Base-by-base conservation (phyloP, 1,139 yeast species). In the Candida smagusa region DNA sequence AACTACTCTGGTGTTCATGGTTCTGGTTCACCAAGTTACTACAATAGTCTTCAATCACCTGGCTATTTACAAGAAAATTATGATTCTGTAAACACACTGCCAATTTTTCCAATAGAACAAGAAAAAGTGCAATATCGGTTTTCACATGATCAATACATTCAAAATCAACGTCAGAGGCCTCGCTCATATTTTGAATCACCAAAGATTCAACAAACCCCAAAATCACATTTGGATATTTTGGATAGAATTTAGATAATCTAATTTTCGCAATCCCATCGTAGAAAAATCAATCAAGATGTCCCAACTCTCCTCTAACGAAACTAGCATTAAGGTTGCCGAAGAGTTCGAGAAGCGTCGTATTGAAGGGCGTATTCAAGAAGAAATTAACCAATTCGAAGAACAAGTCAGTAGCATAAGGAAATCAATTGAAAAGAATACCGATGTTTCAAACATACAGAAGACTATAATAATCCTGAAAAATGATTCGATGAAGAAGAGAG, bases 401-500 rank as follows among this genome's bases (percentile, higher is more conserved):
- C 41, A 35, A n/a, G 22, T 37, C 2, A 12, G 22, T 2, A 16
- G 24, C 23, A 36, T 40, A 11, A 26, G 25, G 19, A 34, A 31
- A 24, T 30, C 39, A 8, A 16, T 40, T 2, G 41, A 33, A 24
- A 13, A 16, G 12, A 26, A 27, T 21, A 30, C 28, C 6, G 33
- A 33, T 8, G 22, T 33, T n/a, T 12, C 22, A 19, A 31, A 34
- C 11, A 30, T 32, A 21, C 33, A 34, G 27, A 24, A 31, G 28
- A 24, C 46, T 4, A 37, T 53, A 16, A 44, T 47, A 28, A 48
- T 61, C 5, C 47, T 53, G 32, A 58, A 57, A 41, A 59, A 60
- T 41, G 65, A 61, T 36, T 47, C 56, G 7, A 61, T 60, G 37
- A 52, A 58, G 34, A 37, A 41, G 8, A 44, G 47, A 31, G 51